Conservation (phyloP, 768 basidiomycete genomes). For the Trametopsis cervina region DNA sequence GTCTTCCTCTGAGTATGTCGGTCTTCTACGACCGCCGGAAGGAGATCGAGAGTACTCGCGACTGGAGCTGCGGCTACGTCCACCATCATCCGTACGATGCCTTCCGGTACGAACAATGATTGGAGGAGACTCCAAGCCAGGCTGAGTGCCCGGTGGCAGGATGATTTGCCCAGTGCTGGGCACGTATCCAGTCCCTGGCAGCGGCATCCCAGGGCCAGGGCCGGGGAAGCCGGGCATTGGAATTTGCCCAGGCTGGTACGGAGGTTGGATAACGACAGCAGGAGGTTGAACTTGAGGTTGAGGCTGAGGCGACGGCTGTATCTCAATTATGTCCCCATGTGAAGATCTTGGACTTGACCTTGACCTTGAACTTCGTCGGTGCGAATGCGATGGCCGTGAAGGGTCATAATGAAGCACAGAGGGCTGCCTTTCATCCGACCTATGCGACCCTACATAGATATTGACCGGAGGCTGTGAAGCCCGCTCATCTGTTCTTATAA, state of each 20-base stretch:
- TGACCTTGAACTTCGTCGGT: background rate
- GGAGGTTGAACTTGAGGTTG: too few relatives aligned
- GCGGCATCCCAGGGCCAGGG: too few relatives aligned
- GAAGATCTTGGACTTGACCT: constrained; percentile 2
- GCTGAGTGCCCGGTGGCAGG: background rate
- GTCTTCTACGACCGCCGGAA: background rate
- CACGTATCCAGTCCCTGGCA: background rate
- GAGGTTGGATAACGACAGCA: constrained; percentile 10
- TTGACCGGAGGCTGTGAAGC: background rate
- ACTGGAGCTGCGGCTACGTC: background rate
- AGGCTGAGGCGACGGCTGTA: constrained; percentile 6
- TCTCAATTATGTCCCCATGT: background rate
- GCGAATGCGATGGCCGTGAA: background rate
- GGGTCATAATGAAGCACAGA: background rate
- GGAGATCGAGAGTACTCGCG: background rate
- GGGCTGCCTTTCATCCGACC: background rate
- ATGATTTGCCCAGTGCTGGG: background rate
- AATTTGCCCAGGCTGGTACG: background rate
- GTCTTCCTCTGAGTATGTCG: background rate
- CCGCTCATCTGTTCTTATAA: background rate
- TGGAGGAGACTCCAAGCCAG: background rate
- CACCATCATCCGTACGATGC: background rate
- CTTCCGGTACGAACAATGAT: background rate
- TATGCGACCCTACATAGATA: background rate
- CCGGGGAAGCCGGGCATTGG: constrained; percentile 3